These are phyloP conservation scores for Sporobolomyces roseus DNA, from an alignment of 768 basidiomycete species.

Conservation along the genomic window DNA sequence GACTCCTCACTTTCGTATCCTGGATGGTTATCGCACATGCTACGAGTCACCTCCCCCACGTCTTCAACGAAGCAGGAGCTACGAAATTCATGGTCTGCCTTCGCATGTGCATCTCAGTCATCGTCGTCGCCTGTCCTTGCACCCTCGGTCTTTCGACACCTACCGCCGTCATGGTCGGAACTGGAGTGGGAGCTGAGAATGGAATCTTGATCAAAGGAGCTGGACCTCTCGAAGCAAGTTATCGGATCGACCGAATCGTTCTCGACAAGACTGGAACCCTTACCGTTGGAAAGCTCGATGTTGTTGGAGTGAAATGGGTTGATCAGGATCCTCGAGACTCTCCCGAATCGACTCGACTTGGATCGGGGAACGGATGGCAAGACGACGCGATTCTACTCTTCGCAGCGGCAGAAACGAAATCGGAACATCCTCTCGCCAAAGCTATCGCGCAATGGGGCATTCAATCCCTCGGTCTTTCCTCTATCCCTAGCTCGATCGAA, in stretches of 20 bases:
- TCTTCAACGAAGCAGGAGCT: constrained; percentile 80
- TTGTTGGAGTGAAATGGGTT: constrained; percentile 72
- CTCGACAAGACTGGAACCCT: constrained; percentile 98
- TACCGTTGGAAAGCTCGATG: constrained; percentile 86
- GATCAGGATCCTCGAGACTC: constrained; percentile 18
- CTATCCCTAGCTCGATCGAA: constrained; percentile 56
- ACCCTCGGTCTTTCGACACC: constrained; percentile 93
- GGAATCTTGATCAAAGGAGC: constrained; percentile 98
- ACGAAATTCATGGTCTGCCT: constrained; percentile 82
- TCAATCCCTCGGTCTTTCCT: constrained; percentile 55
- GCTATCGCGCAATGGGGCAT: constrained; percentile 82
- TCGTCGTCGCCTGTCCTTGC: constrained; percentile 97
- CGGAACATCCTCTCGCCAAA: constrained; percentile 93
- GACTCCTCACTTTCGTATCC: constrained; percentile 69
- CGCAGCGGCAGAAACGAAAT: constrained; percentile 78
- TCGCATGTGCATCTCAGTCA: constrained; percentile 93
- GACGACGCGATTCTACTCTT: constrained; percentile 68
- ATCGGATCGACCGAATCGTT: constrained; percentile 71
- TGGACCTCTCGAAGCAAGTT: constrained; percentile 85
- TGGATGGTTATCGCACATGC: constrained; percentile 75
- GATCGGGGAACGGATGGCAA: constrained; percentile 24
- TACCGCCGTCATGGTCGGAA: constrained; percentile 99
- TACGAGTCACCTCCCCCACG: constrained; percentile 64
- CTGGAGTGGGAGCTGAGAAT: constrained; percentile 91
- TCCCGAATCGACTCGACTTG: constrained; percentile 5